Evolutionary conservation across 2,329 filamentous ascomycete species (phyloP).

Genomic region (Pezicula carpinea): DNA sequence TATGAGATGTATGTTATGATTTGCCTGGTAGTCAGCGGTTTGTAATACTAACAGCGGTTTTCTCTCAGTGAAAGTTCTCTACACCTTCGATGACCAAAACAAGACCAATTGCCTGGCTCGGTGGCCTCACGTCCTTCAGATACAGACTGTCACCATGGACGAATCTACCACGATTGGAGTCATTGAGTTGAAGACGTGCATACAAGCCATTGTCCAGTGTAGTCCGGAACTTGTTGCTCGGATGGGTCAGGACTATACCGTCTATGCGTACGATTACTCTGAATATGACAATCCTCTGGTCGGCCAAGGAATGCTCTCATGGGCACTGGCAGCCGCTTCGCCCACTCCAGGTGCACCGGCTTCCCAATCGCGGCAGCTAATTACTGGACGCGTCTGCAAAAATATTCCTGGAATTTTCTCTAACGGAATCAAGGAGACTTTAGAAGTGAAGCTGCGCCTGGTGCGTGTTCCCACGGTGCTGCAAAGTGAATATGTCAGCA

Average conservation of each 20-base stretch:
- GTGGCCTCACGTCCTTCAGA: conserved; percentile 71
- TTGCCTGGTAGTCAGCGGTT: not conserved
- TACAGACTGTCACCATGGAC: conserved; percentile 78
- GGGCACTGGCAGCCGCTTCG: conserved; percentile 60
- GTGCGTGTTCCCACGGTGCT: conserved; percentile 61
- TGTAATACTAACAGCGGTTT: conserved; percentile 14
- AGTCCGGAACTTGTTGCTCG: conserved; percentile 83
- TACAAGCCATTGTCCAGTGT: conserved; percentile 70
- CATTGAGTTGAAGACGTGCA: conserved; percentile 80
- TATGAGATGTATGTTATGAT: conserved; percentile 59
- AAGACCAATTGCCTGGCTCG: conserved; percentile 87
- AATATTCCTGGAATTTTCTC: conserved; percentile 82
- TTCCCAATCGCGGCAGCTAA: conserved; percentile 61
- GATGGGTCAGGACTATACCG: conserved; percentile 76
- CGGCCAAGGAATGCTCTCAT: conserved; percentile 91
- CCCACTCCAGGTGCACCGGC: conserved; percentile 47
- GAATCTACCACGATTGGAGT: conserved; percentile 79
- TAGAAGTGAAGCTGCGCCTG: conserved; percentile 89
- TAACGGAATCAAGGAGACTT: conserved; percentile 76
- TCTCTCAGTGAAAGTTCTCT: conserved; percentile 82
- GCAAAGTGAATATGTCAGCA: conserved; percentile 56
- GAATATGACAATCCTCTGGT: conserved; percentile 91
- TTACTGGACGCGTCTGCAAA: conserved; percentile 86
- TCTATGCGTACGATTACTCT: conserved; percentile 95
- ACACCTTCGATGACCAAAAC: conserved; percentile 87